A percentile compares a stretch with the other conserved stretches of the same genome.
Evolutionary conservation across 192 early-diverging fungal species (phyloP).

Genomic region (Chytriomyces sp.): DNA sequence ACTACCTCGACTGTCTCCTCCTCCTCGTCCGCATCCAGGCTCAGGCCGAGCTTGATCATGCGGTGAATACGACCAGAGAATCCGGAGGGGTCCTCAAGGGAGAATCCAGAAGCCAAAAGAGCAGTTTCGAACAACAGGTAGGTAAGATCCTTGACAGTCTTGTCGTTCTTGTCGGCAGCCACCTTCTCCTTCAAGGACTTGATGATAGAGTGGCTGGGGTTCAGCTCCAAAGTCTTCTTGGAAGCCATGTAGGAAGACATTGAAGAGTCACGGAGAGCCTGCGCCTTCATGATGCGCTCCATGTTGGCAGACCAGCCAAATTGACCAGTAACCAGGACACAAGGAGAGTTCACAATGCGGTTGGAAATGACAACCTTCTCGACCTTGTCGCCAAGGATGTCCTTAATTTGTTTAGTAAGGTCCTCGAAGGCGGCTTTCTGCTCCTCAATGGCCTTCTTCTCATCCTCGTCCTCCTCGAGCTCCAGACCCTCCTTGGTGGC

Average conservation of each 20-base stretch:
- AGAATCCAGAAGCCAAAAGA: slow-evolving; percentile 95
- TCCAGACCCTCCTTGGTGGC: slow-evolving; percentile 99
- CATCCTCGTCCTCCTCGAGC: slow-evolving; percentile 98
- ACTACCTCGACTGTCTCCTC: slow-evolving; percentile 38
- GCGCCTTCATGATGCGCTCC: slow-evolving; percentile 99
- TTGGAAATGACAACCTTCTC: slow-evolving; percentile 93
- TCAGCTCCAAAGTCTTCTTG: slow-evolving; percentile 99
- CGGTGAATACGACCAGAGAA: slow-evolving; percentile 96
- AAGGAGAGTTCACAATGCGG: slow-evolving; percentile 96
- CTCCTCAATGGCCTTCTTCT: slow-evolving; percentile 94
- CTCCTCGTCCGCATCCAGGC: slow-evolving; percentile 83
- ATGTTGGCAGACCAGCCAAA: slow-evolving; percentile 99
- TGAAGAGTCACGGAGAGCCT: slow-evolving; percentile 96
- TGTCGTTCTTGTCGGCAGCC: slow-evolving; percentile 95
- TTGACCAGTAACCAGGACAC: slow-evolving; percentile 98
- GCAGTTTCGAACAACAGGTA: slow-evolving; percentile 95
- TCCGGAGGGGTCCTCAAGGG: slow-evolving; percentile 90
- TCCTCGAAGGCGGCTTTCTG: slow-evolving; percentile 90
- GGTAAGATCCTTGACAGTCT: slow-evolving; percentile 95
- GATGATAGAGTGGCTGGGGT: slow-evolving; percentile 94
- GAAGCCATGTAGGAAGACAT: slow-evolving; percentile 99
- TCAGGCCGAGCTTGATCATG: slow-evolving; percentile 98
- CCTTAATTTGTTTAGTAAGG: slow-evolving; percentile 94
- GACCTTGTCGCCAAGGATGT: slow-evolving; percentile 98
- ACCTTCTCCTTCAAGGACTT: slow-evolving; percentile 92